Evolutionary conservation across 2,329 filamentous ascomycete species (phyloP).

Genomic region (Aphanoascus verrucosus): DNA sequence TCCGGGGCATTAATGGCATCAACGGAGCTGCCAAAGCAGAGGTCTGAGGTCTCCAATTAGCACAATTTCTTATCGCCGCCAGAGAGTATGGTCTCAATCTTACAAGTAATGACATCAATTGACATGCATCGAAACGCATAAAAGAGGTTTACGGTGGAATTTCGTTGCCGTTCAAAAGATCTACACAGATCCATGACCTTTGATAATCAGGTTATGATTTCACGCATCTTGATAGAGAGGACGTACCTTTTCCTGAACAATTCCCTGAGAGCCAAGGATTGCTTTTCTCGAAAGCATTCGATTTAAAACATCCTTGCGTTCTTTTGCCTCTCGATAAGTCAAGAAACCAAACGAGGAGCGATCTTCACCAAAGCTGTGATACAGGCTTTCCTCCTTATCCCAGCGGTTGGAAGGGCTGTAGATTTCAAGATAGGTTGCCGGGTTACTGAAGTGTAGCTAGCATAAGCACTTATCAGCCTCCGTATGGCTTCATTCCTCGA

Average conservation of each 20-base stretch:
- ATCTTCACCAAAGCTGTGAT: slow-evolving; percentile 20
- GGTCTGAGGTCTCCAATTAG: neutral
- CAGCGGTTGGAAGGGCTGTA: slow-evolving; percentile 18
- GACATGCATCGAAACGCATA: slow-evolving; percentile 6
- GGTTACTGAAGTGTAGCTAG: slow-evolving; percentile 19
- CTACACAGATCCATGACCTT: slow-evolving; percentile 5
- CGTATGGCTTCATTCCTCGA: neutral
- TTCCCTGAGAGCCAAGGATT: slow-evolving; percentile 15
- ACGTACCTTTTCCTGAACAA: slow-evolving; percentile 17
- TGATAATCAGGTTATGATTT: neutral
- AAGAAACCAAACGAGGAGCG: slow-evolving; percentile 17
- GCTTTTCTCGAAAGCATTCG: slow-evolving; percentile 18
- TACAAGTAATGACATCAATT: slow-evolving; percentile 19
- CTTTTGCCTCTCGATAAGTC: slow-evolving; percentile 19
- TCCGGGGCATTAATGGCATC: slow-evolving; percentile 18
- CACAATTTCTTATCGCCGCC: neutral
- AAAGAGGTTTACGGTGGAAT: slow-evolving; percentile 1
- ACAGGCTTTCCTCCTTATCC: slow-evolving; percentile 19
- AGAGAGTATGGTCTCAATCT: neutral
- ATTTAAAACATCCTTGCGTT: slow-evolving; percentile 17
- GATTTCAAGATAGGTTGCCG: slow-evolving; percentile 18
- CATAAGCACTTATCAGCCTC: neutral
- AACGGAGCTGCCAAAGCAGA: slow-evolving; percentile 20
- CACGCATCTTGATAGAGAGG: neutral
- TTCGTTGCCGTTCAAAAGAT: slow-evolving; percentile 1